Evolutionary conservation across 2,329 filamentous ascomycete genomes (phyloP).

Genomic region (Aureobasidium lini): DNA sequence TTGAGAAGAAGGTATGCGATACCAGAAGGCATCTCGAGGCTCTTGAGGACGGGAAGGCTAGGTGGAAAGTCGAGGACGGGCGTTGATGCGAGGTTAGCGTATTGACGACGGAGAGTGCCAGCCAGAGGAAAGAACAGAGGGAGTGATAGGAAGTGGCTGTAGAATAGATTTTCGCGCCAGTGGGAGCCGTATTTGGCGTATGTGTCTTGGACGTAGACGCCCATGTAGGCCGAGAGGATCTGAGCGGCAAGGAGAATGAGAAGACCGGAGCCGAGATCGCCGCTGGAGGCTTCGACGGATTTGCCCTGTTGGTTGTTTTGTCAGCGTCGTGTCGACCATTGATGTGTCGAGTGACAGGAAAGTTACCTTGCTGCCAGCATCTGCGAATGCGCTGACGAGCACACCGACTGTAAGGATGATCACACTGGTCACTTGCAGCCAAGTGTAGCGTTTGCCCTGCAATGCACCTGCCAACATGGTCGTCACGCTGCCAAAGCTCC

Average conservation of each 20-base stretch:
- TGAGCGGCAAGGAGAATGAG: constrained; percentile 80
- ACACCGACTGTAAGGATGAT: constrained; percentile 78
- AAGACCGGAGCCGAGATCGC: constrained; percentile 62
- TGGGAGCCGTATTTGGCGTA: constrained; percentile 80
- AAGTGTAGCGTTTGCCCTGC: constrained; percentile 77
- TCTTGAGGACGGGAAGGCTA: constrained; percentile 14
- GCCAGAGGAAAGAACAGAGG: constrained; percentile 68
- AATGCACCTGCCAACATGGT: constrained; percentile 87
- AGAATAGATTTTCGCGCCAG: constrained; percentile 96
- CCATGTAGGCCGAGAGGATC: constrained; percentile 86
- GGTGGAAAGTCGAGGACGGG: constrained; percentile 41
- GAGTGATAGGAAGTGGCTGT: constrained; percentile 69
- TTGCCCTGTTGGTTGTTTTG: constrained; percentile 18
- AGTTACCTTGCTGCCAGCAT: constrained; percentile 72
- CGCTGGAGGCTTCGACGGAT: constrained; percentile 23
- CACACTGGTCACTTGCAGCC: constrained; percentile 73
- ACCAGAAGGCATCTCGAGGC: constrained; percentile 50
- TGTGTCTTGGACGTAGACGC: constrained; percentile 85
- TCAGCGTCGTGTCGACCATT: too few relatives aligned
- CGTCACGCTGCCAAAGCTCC: constrained; percentile 90
- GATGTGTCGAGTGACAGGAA: neutral
- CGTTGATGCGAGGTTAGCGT: constrained; percentile 55
- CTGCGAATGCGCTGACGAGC: constrained; percentile 79
- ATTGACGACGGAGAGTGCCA: constrained; percentile 58
- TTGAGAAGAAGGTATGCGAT: constrained; percentile 65